Conservation (phyloP, 441 rosid species). For the Erodium trifolium region DNA sequence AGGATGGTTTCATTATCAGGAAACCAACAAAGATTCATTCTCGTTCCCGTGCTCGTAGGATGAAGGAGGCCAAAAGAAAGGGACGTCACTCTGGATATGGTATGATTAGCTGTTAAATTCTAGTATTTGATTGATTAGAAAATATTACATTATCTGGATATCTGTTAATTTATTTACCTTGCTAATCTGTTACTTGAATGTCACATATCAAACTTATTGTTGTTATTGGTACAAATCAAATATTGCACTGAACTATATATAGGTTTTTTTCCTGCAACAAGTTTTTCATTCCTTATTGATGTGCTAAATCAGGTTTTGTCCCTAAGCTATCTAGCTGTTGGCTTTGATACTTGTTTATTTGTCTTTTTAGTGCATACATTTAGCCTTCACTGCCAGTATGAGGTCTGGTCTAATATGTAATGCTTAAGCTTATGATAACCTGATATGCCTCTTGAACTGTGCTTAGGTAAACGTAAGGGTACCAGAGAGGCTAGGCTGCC, state of each 20-base stretch:
- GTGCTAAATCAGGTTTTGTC: too few relatives aligned
- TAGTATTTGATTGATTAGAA: too few relatives aligned
- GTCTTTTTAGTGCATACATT: not conserved
- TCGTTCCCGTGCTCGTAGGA: conserved; percentile 76
- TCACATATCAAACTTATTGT: too few relatives aligned
- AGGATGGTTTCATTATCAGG: conserved; percentile 91
- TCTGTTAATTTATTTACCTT: conserved; percentile 4
- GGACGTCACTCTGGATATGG: conserved; percentile 28
- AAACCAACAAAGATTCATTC: conserved; percentile 95
- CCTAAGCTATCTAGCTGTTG: not conserved
- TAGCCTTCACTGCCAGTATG: not conserved
- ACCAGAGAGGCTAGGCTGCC: not conserved
- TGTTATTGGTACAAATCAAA: too few relatives aligned
- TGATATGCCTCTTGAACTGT: too few relatives aligned
- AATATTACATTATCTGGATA: too few relatives aligned
- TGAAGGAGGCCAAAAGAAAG: conserved; percentile 87
- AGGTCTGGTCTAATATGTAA: not conserved
- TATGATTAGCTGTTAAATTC: not conserved
- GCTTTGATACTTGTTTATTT: not conserved
- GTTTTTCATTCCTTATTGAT: too few relatives aligned
- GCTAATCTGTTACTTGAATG: too few relatives aligned
- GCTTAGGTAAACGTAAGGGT: not conserved
- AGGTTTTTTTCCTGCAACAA: too few relatives aligned
- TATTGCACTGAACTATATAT: too few relatives aligned
- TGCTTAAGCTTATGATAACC: too few relatives aligned